phyloP scores from a whole-genome alignment of 1,284 basidiomycete species.

The Phlebopus sp. region DNA sequence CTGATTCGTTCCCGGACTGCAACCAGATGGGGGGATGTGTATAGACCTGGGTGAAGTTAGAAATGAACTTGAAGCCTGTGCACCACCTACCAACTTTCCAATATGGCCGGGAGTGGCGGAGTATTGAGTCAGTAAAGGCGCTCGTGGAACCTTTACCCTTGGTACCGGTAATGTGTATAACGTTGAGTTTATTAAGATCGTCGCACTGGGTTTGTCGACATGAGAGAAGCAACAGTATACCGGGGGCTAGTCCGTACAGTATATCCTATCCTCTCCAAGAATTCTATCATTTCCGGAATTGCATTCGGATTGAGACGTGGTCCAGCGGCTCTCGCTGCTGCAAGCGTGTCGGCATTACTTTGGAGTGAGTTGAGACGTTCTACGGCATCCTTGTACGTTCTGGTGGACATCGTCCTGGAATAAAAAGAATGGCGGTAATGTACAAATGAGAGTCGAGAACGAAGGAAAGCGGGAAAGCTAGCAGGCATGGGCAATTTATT shows the following conservation, averaged over 20 bases:
- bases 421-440: constrained; percentile 8
- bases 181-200: constrained; percentile 90
- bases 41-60: constrained; percentile 62
- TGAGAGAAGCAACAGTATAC: constrained; percentile 9
- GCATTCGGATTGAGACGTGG: constrained; percentile 68
- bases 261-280: constrained; percentile 86
- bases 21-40: constrained; percentile 96
- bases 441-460: constrained; percentile 14
- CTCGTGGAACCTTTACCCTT: constrained; percentile 99
- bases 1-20: constrained; percentile 95
- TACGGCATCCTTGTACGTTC: constrained; percentile 78
- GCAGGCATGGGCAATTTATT: constrained; percentile 10
- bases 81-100: constrained; percentile 66
- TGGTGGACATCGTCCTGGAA: constrained; percentile 42
- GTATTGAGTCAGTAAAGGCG: constrained; percentile 82
- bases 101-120: constrained; percentile 59
- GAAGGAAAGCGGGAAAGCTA: constrained; percentile 15
- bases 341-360: constrained; percentile 89
- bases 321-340: constrained; percentile 79
- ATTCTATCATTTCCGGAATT: constrained; percentile 90
- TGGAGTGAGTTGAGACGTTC: constrained; percentile 89
- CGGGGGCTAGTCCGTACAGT: constrained; percentile 47
- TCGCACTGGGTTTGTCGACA: constrained; percentile 16
- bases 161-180: constrained; percentile 96
- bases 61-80: constrained; percentile 1